Percentiles rank a stretch among this genome's conserved stretches.
phyloP scores from a whole-genome alignment of 1,284 basidiomycete genomes.

The Microbotryomycetes sp. region DNA sequence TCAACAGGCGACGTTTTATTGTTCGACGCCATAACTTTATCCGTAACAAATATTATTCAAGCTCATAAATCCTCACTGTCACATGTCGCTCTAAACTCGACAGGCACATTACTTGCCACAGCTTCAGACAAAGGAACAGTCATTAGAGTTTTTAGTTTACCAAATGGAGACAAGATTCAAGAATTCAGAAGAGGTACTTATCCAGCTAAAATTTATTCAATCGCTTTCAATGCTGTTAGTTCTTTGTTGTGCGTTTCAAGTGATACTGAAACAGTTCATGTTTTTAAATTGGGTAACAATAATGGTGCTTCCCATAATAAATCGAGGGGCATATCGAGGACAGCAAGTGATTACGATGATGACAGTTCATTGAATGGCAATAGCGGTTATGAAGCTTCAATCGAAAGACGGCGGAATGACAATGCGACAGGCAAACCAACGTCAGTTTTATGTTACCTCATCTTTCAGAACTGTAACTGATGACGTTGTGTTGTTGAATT shows the following conservation, averaged over 20 bases:
- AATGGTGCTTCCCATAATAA: slow-evolving; percentile 9
- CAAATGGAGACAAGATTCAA: slow-evolving; percentile 84
- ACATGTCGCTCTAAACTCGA: slow-evolving; percentile 74
- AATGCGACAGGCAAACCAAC: no score
- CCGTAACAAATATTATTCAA: slow-evolving; percentile 90
- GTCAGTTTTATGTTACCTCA: no score
- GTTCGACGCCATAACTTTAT: slow-evolving; percentile 85
- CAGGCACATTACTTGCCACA: slow-evolving; percentile 86
- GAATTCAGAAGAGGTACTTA: slow-evolving; percentile 89
- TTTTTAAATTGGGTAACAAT: slow-evolving; percentile 65
- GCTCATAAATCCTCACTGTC: slow-evolving; percentile 95
- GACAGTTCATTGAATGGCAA: slow-evolving; percentile 14
- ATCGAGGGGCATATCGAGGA: slow-evolving; percentile 29
- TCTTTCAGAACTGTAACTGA: no score
- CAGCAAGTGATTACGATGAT: slow-evolving; percentile 14
- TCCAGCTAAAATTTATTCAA: slow-evolving; percentile 77
- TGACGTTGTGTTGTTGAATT: neutral
- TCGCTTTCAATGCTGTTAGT: slow-evolving; percentile 83
- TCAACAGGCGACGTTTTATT: slow-evolving; percentile 78
- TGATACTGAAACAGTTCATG: slow-evolving; percentile 93
- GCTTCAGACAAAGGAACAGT: slow-evolving; percentile 95
- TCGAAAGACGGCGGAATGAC: slow-evolving; percentile 39
- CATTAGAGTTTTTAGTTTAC: slow-evolving; percentile 88
- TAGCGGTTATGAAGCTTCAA: slow-evolving; percentile 44
- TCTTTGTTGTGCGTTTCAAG: slow-evolving; percentile 81